phyloP scores from a whole-genome alignment of 2,329 filamentous ascomycete genomes.

The Trichoderma sp. region DNA sequence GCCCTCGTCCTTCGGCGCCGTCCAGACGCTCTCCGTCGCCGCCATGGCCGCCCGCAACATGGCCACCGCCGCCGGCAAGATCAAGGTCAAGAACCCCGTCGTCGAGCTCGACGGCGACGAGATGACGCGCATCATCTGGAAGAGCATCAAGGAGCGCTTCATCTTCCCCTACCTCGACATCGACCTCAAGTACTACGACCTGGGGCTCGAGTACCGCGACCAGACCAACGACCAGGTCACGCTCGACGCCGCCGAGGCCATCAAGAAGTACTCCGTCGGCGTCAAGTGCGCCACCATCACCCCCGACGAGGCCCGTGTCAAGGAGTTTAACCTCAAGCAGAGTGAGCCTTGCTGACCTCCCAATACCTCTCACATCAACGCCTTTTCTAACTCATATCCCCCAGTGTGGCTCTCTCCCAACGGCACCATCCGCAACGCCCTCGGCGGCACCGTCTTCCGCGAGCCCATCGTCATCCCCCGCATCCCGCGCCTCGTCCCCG shows the following conservation, averaged over 20 bases:
- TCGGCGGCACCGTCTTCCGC: conserved; percentile 96
- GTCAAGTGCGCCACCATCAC: conserved; percentile 99
- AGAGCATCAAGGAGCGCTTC: conserved; percentile 99
- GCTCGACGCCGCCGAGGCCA: conserved; percentile 90
- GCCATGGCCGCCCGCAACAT: conserved; percentile 69
- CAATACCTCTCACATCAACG: neutral
- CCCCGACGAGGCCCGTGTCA: conserved; percentile 90
- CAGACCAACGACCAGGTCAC: conserved; percentile 97
- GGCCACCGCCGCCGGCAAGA: conserved; percentile 69
- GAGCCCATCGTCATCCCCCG: conserved; percentile 96
- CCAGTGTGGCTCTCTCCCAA: conserved; percentile 98
- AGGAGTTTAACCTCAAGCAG: conserved; percentile 99
- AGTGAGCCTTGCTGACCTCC: conserved; percentile 57
- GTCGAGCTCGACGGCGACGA: conserved; percentile 94
- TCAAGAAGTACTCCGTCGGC: conserved; percentile 98
- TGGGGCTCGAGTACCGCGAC: conserved; percentile 92
- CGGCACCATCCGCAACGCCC: conserved; percentile 75
- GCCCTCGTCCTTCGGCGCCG: conserved; percentile 47
- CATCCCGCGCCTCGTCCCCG: conserved; percentile 89
- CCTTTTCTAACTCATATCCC: conserved; percentile 18
- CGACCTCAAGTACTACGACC: conserved; percentile 97
- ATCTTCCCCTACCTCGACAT: conserved; percentile 95
- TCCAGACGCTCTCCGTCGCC: conserved; percentile 62
- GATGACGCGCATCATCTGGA: conserved; percentile 99
- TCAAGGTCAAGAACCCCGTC: conserved; percentile 99